Conservation (phyloP, 805 yeast genomes). For the Saturnispora saitoi region DNA sequence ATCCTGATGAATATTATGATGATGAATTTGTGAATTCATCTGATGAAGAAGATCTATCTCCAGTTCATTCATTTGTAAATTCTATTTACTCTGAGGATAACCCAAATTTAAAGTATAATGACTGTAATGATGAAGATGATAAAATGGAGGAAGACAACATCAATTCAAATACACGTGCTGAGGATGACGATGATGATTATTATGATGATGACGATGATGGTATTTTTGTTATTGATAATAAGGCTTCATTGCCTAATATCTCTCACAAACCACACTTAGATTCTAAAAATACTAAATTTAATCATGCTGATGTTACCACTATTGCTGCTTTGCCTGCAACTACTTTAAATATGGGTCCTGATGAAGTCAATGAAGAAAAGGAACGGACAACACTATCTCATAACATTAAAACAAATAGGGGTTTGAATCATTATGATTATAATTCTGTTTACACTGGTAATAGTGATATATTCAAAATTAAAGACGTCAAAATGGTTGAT, state of each 20-base stretch:
- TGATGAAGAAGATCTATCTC: constrained; percentile 18
- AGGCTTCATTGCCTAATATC: constrained; percentile 14
- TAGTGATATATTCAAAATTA: constrained; percentile 18
- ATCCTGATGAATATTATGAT: constrained; percentile 6
- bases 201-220: constrained; percentile 12
- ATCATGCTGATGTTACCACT: constrained; percentile 31
- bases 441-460: constrained; percentile 61
- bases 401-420: constrained; percentile 62
- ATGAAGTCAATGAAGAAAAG: constrained; percentile 43
- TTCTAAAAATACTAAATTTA: neutral
- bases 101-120: constrained; percentile 12
- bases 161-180: neutral
- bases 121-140: neutral
- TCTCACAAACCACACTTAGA: constrained; percentile 24
- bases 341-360: constrained; percentile 64
- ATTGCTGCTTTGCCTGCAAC: constrained; percentile 84
- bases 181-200: constrained; percentile 10
- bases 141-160: constrained; percentile 18
- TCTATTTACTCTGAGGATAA: constrained; percentile 9
- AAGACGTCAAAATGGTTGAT: constrained; percentile 28
- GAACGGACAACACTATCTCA: constrained; percentile 45
- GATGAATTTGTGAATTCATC: constrained; percentile 15
- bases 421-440: constrained; percentile 72
- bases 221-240: constrained; percentile 20
- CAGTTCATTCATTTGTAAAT: constrained; percentile 7